Evolutionary conservation across 306 rosid genomes (phyloP).

Genomic region (Rosa chinensis): DNA sequence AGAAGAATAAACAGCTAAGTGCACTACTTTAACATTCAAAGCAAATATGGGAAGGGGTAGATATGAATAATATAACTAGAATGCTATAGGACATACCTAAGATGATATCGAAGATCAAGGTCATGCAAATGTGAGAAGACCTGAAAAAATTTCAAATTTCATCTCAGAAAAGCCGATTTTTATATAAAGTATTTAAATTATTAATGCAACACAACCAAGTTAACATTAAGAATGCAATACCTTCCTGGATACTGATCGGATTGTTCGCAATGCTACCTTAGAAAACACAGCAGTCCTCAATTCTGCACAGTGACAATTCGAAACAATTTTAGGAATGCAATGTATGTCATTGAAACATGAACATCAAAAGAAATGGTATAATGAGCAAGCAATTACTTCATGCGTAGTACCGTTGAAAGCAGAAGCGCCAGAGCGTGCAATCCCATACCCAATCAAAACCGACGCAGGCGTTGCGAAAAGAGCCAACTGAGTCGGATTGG

Average conservation of each 20-base stretch:
- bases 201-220: background rate
- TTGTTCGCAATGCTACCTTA: constrained; percentile 91
- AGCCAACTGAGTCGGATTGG: constrained; percentile 55
- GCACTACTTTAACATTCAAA: background rate
- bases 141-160: constrained; percentile 43
- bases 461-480: constrained; percentile 86
- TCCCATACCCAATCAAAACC: constrained; percentile 88
- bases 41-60: background rate
- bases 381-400: constrained; percentile 57
- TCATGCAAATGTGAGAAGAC: constrained; percentile 95
- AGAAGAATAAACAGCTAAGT: background rate
- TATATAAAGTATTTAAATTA: background rate
- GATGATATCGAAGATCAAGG: constrained; percentile 94
- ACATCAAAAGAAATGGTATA: constrained; percentile 11
- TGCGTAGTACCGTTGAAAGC: constrained; percentile 87
- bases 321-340: constrained; percentile 8
- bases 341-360: background rate
- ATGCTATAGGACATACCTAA: constrained; percentile 55
- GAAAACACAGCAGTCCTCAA: constrained; percentile 91
- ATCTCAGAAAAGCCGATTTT: background rate
- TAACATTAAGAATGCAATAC: constrained; percentile 37
- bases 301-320: constrained; percentile 52
- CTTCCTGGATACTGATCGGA: constrained; percentile 89
- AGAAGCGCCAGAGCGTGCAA: constrained; percentile 83
- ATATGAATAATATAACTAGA: background rate